Percentiles rank a stretch among this genome's conserved stretches.
Evolutionary conservation across 164 flowering plant species (phyloP).

Genomic region (Umbilicus rupestris): DNA sequence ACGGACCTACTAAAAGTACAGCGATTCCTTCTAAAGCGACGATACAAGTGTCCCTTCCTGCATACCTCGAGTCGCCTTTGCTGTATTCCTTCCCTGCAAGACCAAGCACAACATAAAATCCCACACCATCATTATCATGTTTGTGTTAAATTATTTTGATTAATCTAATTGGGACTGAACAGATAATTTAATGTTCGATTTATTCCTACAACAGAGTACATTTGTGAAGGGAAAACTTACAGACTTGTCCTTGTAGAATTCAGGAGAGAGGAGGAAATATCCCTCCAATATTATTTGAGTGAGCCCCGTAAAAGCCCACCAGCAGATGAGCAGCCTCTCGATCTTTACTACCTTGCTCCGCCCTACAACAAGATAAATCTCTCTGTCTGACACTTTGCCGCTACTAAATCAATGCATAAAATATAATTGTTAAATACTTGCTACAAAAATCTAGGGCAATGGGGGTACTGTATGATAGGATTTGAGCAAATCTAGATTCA

Average conservation of each 20-base stretch:
- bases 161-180: no score
- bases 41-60: constrained; percentile 56
- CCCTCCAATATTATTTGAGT: constrained; percentile 85
- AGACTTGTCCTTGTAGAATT: constrained; percentile 75
- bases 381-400: no score
- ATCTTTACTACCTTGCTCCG: constrained; percentile 18
- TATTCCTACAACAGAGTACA: no score
- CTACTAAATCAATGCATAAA: no score
- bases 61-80: constrained; percentile 97
- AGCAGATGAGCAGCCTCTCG: constrained; percentile 81
- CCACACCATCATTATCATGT: not conserved
- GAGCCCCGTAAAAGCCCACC: constrained; percentile 95
- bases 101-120: not conserved
- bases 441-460: no score
- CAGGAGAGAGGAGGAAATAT: constrained; percentile 74
- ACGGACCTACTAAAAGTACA: constrained; percentile 82
- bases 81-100: constrained; percentile 97
- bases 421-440: no score
- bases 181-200: no score
- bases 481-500: no score
- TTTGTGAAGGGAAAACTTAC: constrained; percentile 52
- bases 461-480: no score
- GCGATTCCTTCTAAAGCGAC: constrained; percentile 85
- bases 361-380: not conserved
- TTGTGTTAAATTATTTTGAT: no score